Percentiles rank a stretch among this genome's conserved stretches.
phyloP scores from a whole-genome alignment of 148 eudicot species.

The Agrostemma githago region DNA sequence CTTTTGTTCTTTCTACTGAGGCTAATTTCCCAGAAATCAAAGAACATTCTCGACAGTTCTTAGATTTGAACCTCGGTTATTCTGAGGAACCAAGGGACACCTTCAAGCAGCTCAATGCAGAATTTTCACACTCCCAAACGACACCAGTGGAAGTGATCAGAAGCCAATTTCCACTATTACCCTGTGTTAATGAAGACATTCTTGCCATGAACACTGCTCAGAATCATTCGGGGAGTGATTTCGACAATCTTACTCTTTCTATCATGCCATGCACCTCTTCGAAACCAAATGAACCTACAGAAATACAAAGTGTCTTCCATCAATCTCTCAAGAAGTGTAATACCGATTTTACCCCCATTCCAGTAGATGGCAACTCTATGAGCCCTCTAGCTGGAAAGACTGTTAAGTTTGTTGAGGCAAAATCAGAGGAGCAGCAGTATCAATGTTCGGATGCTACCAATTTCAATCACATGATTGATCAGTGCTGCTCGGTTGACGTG shows the following conservation, averaged over 20 bases:
- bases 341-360: slow-evolving; percentile 4
- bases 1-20: slow-evolving; percentile 1
- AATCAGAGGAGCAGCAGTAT: slow-evolving; percentile 28
- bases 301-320: background rate
- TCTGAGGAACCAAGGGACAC: slow-evolving; percentile 12
- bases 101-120: slow-evolving; percentile 18
- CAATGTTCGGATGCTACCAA: slow-evolving; percentile 33
- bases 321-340: slow-evolving; percentile 14
- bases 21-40: slow-evolving; percentile 12
- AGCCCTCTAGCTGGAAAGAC: slow-evolving; percentile 21
- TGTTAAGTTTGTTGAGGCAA: slow-evolving; percentile 13
- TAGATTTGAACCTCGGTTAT: slow-evolving; percentile 16
- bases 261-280: slow-evolving; percentile 19
- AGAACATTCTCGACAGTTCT: slow-evolving; percentile 12
- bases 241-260: slow-evolving; percentile 3
- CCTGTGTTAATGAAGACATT: slow-evolving; percentile 10
- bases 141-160: slow-evolving; percentile 1
- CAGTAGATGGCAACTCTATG: background rate
- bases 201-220: background rate
- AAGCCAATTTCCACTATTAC: background rate
- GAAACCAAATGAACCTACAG: slow-evolving; percentile 19
- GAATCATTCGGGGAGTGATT: slow-evolving; percentile 15
- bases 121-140: background rate
- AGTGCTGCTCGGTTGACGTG: slow-evolving; percentile 45
- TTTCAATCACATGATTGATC: slow-evolving; percentile 27